Base-by-base conservation (phyloP, 2,329 filamentous ascomycete genomes). In the Cytospora schulzeri region DNA sequence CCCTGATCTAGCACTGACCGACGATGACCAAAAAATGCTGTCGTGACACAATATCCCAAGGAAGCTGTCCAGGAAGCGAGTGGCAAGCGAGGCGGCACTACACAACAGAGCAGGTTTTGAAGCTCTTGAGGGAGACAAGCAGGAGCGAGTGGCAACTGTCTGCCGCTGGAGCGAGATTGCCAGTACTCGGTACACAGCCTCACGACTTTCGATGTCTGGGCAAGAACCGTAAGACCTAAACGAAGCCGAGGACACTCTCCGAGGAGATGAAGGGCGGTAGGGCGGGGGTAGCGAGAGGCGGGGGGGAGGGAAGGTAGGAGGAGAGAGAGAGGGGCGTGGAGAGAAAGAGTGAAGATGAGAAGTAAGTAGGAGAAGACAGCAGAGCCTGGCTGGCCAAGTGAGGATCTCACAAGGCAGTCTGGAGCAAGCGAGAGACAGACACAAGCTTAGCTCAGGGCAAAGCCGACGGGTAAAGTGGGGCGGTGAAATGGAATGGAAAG, bases 11-110 rank as follows among this genome's bases (percentile, higher is more conserved):
- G 55, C 19, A 50, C 38, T 55, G 52, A 54, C 11, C 19, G 41
- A 29, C 52, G 12, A 22, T 41, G 55, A n/a, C 17, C 35, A 15
- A 50, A 50, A 31, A 45, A 56, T 45, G 52, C 33, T 29, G 52
- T 29, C 29, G 60, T 22, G 59, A 45, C 52, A 28, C 59, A 29
- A 48, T 35, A 57, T 3, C 12, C 38, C 35, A 41, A 41, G 50
- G 52, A 41, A 51, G 22, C 52, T 62, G 51, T 56, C 60, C 51
- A 53, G 41, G 29, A n/a, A 22, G 19, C 59, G 22, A 38, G 52
- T 15, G 56, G 29, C 26, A 62, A 19, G 29, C 52, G 24, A 55
- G 41, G 22, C 12, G 24, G 48, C 45, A 22, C 45, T 24, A 48
- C 45, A 48, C 45, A 24, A 12, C n/a, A 12, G 41, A n/a, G 17